Conservation (phyloP, 768 basidiomycete genomes). For the Boletus insuetus region DNA sequence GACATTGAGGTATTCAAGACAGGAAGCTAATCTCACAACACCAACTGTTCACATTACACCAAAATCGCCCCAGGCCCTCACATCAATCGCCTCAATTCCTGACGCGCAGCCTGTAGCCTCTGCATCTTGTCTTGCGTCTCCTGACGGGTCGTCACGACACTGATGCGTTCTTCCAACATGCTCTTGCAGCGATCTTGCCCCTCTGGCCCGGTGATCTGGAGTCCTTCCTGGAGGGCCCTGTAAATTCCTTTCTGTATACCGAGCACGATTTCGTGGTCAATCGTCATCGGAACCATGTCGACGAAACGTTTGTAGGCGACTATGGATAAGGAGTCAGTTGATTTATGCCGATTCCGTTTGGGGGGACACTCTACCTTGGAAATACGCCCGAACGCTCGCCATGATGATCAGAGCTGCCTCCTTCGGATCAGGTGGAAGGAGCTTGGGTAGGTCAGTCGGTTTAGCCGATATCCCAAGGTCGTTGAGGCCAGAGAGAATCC, state of each 20-base stretch:
- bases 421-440: conserved; percentile 50
- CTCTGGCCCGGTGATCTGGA: conserved; percentile 50
- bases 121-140: conserved; percentile 52
- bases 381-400: conserved; percentile 71
- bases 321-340: conserved; percentile 20
- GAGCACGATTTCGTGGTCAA: conserved; percentile 40
- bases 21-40: no score
- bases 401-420: conserved; percentile 62
- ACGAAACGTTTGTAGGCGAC: conserved; percentile 47
- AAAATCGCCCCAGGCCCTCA: no score
- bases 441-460: conserved; percentile 44
- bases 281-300: conserved; percentile 42
- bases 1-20: no score
- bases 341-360: not conserved
- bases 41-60: no score
- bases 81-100: conserved; percentile 31
- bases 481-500: conserved; percentile 20
- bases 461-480: conserved; percentile 32
- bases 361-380: conserved; percentile 54
- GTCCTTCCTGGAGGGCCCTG: conserved; percentile 41
- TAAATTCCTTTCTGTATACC: conserved; percentile 50
- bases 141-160: conserved; percentile 42
- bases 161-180: conserved; percentile 49
- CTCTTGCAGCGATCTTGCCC: conserved; percentile 47
- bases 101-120: conserved; percentile 45